Evolutionary conservation across 2,329 filamentous ascomycete genomes (phyloP), one percentile per base, ranked within the genome.

Genomic region (Aspergillus fructus): DNA sequence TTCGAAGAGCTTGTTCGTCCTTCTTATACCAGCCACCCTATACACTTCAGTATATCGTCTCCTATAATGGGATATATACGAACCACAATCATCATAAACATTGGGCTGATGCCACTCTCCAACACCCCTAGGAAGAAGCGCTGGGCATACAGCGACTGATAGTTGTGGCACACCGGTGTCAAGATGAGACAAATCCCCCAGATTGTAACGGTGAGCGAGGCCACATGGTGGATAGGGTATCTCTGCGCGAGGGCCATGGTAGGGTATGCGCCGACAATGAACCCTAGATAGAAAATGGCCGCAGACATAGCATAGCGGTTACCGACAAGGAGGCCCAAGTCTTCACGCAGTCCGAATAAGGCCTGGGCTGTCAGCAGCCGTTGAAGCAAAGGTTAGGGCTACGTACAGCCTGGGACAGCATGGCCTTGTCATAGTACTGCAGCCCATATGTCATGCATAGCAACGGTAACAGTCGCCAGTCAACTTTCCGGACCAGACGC

Each of bases 81-180:
- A 30, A 30, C 27, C 27, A 80, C 76, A 43, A 83, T 81, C 50
- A 83, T 75, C 75, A 84, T 83, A 58, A 84, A 85, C 45, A 81
- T 81, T 0, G 84, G 84, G 1, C 79, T 82, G 37, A 86, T 79
- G 21, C 82, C 79, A 3, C 75, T 77, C 64, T 86, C 84, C 1
- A 86, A 67, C 5, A 84, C 75, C 0, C 84, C 84, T 1, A 86
- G 74, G 49, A 83, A 79, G 73, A 85, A 85, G 4, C 82, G 70
- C 62, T 83, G 79, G 0, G 72, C 77, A 27, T 73, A 75, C 1
- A 81, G 59, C 2, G 68, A 70, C 23, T 64, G 68, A 55, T 74
- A 79, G 21, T 70, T 71, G 4, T 63, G 66, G 59, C 76, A 79
- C 1, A 64, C 69, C 3, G 72, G 68, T 0, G 76, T 79, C 19